Evolutionary conservation across 2,329 filamentous ascomycete species (phyloP).

Genomic region (Colletotrichum chrysophilum): DNA sequence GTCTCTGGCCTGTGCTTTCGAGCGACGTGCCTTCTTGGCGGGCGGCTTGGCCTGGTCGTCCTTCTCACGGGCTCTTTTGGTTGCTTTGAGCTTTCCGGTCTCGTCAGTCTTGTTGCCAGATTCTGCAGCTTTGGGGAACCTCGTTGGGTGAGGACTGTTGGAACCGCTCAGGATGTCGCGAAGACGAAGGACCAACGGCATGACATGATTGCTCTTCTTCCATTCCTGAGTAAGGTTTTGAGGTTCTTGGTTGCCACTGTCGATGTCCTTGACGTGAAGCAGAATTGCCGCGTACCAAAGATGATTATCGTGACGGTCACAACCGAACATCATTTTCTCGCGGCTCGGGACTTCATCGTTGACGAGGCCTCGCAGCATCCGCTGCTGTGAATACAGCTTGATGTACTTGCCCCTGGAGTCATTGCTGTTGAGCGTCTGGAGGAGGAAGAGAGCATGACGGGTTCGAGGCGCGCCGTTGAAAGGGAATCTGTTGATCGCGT

Average conservation of each 20-base stretch:
- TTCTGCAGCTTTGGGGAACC: neutral
- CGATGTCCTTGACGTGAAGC: neutral
- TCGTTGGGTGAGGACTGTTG: neutral
- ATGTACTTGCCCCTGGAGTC: neutral
- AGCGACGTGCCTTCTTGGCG: neutral
- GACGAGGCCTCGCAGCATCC: neutral
- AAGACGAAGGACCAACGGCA: neutral
- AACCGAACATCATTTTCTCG: neutral
- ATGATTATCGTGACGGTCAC: neutral
- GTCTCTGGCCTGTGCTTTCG: neutral
- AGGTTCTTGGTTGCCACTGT: neutral
- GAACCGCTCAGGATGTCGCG: neutral
- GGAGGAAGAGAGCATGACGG: neutral
- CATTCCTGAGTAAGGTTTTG: neutral
- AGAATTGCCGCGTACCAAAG: neutral
- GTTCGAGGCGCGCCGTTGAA: neutral
- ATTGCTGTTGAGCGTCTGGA: neutral
- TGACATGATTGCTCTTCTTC: neutral
- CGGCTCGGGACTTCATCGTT: neutral
- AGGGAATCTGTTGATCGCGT: neutral
- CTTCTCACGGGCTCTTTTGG: neutral
- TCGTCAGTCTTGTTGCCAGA: neutral
- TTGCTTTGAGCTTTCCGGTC: neutral
- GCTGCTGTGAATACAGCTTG: neutral
- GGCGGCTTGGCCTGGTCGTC: neutral